phyloP scores from a whole-genome alignment of 2,329 filamentous ascomycete species.

The Diaporthe helianthi region DNA sequence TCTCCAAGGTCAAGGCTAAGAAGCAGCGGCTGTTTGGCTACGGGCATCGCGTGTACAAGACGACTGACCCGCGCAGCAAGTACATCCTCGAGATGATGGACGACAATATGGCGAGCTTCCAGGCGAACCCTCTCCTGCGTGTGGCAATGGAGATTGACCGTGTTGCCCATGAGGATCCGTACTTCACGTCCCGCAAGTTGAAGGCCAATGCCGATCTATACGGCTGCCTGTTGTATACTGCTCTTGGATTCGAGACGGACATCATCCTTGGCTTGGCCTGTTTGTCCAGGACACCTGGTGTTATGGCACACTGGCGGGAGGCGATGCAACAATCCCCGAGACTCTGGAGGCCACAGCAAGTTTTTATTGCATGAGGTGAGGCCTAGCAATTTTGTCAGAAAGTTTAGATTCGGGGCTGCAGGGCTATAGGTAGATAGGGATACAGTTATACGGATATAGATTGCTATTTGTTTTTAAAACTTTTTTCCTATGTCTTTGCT shows the following conservation, averaged over 20 bases:
- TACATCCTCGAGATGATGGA: background rate
- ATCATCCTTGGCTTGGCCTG: background rate
- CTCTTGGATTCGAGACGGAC: background rate
- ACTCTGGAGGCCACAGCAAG: background rate
- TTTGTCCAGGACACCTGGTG: background rate
- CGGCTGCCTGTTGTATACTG: background rate
- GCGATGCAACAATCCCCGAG: background rate
- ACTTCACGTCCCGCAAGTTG: background rate
- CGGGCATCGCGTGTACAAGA: conserved; percentile 61
- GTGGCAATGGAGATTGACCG: conserved; percentile 6
- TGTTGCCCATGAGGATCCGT: background rate
- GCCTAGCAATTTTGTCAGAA: no score
- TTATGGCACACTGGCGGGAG: conserved; percentile 3
- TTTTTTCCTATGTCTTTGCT: no score
- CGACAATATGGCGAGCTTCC: background rate
- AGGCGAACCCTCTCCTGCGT: background rate
- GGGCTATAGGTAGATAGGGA: no score
- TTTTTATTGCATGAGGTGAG: no score
- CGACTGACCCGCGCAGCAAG: conserved; percentile 54
- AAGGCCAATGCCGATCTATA: conserved; percentile 4
- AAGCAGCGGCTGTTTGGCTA: conserved; percentile 61
- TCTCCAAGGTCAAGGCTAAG: conserved; percentile 55
- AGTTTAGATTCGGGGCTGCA: no score
- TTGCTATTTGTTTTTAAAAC: no score
- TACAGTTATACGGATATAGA: no score